phyloP scores from a whole-genome alignment of 495 filamentous ascomycete genomes.

The Podospora appendiculata region DNA sequence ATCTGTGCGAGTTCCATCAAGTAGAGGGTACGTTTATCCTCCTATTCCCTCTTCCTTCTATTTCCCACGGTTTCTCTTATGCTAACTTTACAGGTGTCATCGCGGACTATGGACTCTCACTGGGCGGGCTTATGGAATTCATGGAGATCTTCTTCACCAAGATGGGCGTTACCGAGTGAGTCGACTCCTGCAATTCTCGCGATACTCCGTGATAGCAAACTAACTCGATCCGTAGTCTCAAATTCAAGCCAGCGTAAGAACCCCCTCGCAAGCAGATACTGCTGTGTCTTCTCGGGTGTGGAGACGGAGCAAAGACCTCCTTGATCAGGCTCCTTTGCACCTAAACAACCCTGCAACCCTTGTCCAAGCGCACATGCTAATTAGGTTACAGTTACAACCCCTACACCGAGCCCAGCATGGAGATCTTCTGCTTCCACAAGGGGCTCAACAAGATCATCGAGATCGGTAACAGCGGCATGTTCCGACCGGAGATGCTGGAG shows the following conservation, averaged over 20 bases:
- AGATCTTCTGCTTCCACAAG: conserved; percentile 88
- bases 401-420: conserved; percentile 94
- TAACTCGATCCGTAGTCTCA: background rate
- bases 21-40: conserved; percentile 56
- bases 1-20: conserved; percentile 97
- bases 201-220: background rate
- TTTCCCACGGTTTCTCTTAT: too few relatives aligned
- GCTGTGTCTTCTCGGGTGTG: too few relatives aligned
- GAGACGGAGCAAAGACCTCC: too few relatives aligned
- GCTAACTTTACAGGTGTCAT: conserved; percentile 49
- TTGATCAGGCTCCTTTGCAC: too few relatives aligned
- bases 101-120: conserved; percentile 83
- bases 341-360: too few relatives aligned
- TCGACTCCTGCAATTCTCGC: background rate
- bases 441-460: conserved; percentile 89
- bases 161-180: conserved; percentile 72
- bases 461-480: conserved; percentile 98
- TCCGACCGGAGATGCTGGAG: conserved; percentile 86
- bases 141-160: conserved; percentile 94
- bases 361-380: too few relatives aligned
- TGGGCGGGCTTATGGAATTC: conserved; percentile 92
- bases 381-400: too few relatives aligned
- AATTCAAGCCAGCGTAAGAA: conserved; percentile 72
- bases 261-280: conserved; percentile 35
- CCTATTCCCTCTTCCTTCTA: too few relatives aligned